Evolutionary conservation across 441 rosid genomes (phyloP), one percentile per base, ranked within the genome.

Genomic region (Croton laevigatus): DNA sequence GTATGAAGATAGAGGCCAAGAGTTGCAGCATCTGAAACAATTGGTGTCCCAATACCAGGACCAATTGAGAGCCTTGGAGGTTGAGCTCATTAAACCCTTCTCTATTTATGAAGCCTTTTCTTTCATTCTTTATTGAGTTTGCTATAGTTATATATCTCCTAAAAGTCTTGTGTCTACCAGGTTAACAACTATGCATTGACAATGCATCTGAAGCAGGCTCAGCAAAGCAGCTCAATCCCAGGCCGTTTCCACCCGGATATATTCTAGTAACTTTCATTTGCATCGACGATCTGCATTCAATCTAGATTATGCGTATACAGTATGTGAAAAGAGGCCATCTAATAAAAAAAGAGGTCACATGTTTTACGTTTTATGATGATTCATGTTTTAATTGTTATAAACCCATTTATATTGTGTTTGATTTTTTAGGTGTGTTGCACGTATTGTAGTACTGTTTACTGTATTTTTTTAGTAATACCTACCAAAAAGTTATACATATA

Each of bases 1-100:
- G 74, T 73, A 69, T 38, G 95, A 88, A 63, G 84, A 85, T 69
- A 84, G 78, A 79, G 81, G 75, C 68, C 89, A 85, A 71, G 97
- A 94, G 73, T 67, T 91, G 82, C 87, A 90, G 82, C 90, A 85
- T 71, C 72, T 91, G 81, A 88, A 86, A 81, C 97, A 89, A 72
- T 65, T 91, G 74, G 84, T 88, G 36, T 71, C 90, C 69, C 97
- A 88, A 71, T 86, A 89, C 80, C 97, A 90, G 80, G 97, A 94
- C 44, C 98, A 91, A 74, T 10, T 91, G 84, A 89, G 90, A 80
- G 87, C 91, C 44, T 83, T 94, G 42, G 97, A 91, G 97, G 97
- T 89, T 51, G 71, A 67, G 58, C 58, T 48, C 60, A 32, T 61
- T 53, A 66, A 76, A 65, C 62, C 14, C 54, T 62, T 49, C 57